These are phyloP conservation scores for Talaromyces sp. DNA, from an alignment of 2,329 filamentous ascomycete genomes.

Conservation along the genomic window DNA sequence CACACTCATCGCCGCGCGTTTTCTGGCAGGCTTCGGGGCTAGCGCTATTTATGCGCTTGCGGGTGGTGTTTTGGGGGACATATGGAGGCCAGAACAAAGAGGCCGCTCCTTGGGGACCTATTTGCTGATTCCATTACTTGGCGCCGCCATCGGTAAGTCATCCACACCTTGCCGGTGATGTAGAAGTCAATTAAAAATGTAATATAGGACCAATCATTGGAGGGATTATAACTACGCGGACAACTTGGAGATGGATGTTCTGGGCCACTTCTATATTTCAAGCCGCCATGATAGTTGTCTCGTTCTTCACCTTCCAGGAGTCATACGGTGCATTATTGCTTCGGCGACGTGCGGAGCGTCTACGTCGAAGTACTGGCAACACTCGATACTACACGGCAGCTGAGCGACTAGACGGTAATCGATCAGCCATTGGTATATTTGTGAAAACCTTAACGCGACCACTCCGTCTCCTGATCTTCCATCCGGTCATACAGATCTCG, in stretches of 20 bases:
- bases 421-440: slow-evolving; percentile 44
- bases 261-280: slow-evolving; percentile 1
- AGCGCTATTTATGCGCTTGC: slow-evolving; percentile 49
- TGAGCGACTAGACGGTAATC: slow-evolving; percentile 31
- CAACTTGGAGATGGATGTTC: slow-evolving; percentile 22
- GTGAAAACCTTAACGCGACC: slow-evolving; percentile 51
- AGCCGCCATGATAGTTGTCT: slow-evolving; percentile 1
- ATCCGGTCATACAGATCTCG: slow-evolving; percentile 27
- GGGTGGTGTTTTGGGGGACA: slow-evolving; percentile 44
- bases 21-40: slow-evolving; percentile 50
- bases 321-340: slow-evolving; percentile 43
- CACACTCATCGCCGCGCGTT: slow-evolving; percentile 45
- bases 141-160: background rate
- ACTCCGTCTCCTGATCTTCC: slow-evolving; percentile 50
- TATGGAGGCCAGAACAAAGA: slow-evolving; percentile 53
- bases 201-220: slow-evolving; percentile 56
- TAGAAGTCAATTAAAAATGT: slow-evolving; percentile 25
- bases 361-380: slow-evolving; percentile 42
- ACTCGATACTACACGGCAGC: slow-evolving; percentile 24
- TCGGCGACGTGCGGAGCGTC: slow-evolving; percentile 31
- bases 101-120: slow-evolving; percentile 57
- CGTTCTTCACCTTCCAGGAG: slow-evolving; percentile 38
- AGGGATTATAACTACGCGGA: slow-evolving; percentile 51
- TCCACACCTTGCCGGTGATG: slow-evolving; percentile 45
- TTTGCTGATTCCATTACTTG: slow-evolving; percentile 42